phyloP scores from a whole-genome alignment of 192 early-diverging fungal genomes.

The Backusella sp. region DNA sequence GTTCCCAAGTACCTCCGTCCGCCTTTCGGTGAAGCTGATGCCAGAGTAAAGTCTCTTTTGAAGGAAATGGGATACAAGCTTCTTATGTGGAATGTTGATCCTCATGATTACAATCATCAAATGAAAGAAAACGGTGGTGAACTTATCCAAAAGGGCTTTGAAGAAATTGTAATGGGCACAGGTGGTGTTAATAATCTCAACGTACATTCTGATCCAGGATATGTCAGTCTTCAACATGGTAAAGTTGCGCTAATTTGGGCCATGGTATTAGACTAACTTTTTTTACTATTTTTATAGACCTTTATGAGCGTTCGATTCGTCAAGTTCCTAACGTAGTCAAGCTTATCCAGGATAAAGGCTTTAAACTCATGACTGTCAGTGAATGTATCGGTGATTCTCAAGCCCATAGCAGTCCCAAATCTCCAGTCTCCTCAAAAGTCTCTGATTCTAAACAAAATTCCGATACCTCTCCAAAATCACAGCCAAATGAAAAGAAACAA shows the following conservation, averaged over 20 bases:
- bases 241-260: neutral
- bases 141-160: constrained; percentile 13
- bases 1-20: constrained; percentile 59
- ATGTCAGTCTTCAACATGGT: constrained; percentile 39
- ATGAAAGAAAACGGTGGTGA: constrained; percentile 15
- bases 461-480: neutral
- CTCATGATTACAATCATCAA: constrained; percentile 33
- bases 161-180: neutral
- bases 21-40: constrained; percentile 60
- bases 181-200: constrained; percentile 16
- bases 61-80: constrained; percentile 37
- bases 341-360: constrained; percentile 12
- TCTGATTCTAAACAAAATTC: neutral
- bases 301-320: constrained; percentile 23
- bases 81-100: constrained; percentile 40
- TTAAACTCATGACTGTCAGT: constrained; percentile 16
- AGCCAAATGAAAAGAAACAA: neutral
- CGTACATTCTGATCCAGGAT: constrained; percentile 29
- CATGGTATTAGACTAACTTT: neutral
- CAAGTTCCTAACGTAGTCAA: constrained; percentile 22
- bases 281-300: constrained; percentile 15
- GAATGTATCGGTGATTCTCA: constrained; percentile 23
- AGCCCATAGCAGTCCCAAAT: neutral
- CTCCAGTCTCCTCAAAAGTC: neutral
- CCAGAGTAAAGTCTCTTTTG: constrained; percentile 53